These are phyloP conservation scores for Cercospora citrullina DNA, from an alignment of 2,329 filamentous ascomycete genomes.

Conservation along the genomic window DNA sequence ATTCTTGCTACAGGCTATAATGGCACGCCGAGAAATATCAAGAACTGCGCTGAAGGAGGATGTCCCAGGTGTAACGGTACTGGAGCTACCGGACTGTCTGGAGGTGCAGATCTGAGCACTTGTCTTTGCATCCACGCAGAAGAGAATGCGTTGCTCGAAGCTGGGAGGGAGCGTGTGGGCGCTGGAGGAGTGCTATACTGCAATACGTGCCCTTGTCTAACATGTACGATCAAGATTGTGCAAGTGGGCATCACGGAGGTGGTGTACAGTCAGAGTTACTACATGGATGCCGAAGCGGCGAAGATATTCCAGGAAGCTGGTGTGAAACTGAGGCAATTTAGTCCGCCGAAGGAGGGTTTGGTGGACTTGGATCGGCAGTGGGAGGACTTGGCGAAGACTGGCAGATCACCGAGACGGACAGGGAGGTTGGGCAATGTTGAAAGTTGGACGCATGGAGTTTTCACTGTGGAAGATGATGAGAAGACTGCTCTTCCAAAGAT, in stretches of 20 bases:
- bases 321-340: slow-evolving; percentile 82
- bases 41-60: slow-evolving; percentile 90
- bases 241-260: slow-evolving; percentile 96
- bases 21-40: slow-evolving; percentile 85
- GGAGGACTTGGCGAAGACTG: slow-evolving; percentile 16
- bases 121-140: slow-evolving; percentile 98
- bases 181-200: slow-evolving; percentile 73
- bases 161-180: slow-evolving; percentile 83
- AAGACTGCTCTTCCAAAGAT: neutral
- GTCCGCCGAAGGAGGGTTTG: slow-evolving; percentile 53
- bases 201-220: slow-evolving; percentile 80
- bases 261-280: slow-evolving; percentile 89
- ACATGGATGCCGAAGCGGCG: slow-evolving; percentile 81
- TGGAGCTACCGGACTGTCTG: slow-evolving; percentile 49
- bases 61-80: slow-evolving; percentile 78
- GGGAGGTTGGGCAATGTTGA: slow-evolving; percentile 5
- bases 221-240: slow-evolving; percentile 97
- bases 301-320: slow-evolving; percentile 81
- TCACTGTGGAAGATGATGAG: slow-evolving; percentile 4
- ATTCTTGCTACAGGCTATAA: slow-evolving; percentile 98
- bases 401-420: slow-evolving; percentile 14
- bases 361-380: slow-evolving; percentile 15
- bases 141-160: slow-evolving; percentile 94
- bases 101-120: slow-evolving; percentile 74
- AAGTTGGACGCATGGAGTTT: slow-evolving; percentile 21